Evolutionary conservation across 805 yeast genomes (phyloP).

Genomic region (Candida sonorensis): DNA sequence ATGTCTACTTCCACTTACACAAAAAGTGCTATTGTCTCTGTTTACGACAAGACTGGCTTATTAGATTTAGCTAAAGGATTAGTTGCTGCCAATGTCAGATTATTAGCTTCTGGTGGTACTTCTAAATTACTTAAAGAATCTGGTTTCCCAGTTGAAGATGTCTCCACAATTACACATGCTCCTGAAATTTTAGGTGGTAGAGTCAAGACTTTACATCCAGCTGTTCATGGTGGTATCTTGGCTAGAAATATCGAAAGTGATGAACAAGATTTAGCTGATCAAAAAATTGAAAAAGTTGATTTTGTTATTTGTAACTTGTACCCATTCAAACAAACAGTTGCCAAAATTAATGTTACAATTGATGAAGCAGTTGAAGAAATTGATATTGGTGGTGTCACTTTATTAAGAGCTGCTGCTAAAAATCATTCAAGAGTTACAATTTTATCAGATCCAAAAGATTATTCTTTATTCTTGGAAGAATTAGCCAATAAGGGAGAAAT

Average conservation of each 20-base stretch:
- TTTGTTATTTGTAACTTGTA: constrained; percentile 95
- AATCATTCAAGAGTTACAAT: constrained; percentile 96
- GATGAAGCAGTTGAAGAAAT: constrained; percentile 98
- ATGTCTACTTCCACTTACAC: too few relatives aligned
- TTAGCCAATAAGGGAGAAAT: constrained; percentile 59
- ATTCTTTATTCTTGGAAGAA: constrained; percentile 80
- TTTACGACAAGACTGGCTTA: constrained; percentile 95
- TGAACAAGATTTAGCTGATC: constrained; percentile 79
- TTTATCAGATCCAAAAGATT: constrained; percentile 90
- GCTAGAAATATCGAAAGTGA: constrained; percentile 91
- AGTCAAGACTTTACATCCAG: constrained; percentile 97
- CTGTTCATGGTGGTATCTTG: constrained; percentile 95
- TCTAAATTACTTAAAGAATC: constrained; percentile 92
- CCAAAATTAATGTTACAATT: constrained; percentile 91
- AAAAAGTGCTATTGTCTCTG: constrained; percentile 93
- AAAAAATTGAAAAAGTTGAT: constrained; percentile 93
- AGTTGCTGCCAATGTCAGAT: constrained; percentile 78
- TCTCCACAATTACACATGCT: constrained; percentile 90
- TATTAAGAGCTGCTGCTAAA: constrained; percentile 97
- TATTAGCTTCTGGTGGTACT: constrained; percentile 97
- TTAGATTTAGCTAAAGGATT: constrained; percentile 95
- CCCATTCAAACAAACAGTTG: constrained; percentile 96
- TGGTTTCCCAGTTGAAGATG: constrained; percentile 97
- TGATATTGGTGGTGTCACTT: constrained; percentile 97
- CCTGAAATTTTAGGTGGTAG: constrained; percentile 99